These are phyloP conservation scores for Aphanocladium album DNA, from an alignment of 2,329 filamentous ascomycete genomes.

Conservation along the genomic window DNA sequence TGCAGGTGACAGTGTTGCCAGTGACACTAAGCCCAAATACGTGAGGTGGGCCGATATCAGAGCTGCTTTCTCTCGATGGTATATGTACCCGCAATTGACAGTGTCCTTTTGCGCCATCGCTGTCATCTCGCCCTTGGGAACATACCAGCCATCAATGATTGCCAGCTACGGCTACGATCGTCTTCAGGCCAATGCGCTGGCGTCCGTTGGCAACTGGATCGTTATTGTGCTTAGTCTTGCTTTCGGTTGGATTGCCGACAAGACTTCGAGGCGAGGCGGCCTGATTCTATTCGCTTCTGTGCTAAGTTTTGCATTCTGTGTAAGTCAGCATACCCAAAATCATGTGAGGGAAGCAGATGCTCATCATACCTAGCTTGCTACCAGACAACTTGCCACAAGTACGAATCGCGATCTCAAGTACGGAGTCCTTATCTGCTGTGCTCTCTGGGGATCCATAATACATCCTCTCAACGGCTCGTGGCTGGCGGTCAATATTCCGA, in stretches of 20 bases:
- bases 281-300: not conserved
- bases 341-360: not conserved
- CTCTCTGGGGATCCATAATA: not conserved
- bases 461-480: constrained; percentile 23
- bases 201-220: not conserved
- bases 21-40: not conserved
- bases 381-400: not conserved
- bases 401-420: not conserved
- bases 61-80: not conserved
- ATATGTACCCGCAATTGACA: not conserved
- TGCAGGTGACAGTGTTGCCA: not conserved
- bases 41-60: not conserved
- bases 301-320: not conserved
- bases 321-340: not conserved
- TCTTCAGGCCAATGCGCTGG: not conserved
- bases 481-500: constrained; percentile 25
- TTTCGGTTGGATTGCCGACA: not conserved
- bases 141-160: not conserved
- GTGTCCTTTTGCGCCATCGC: constrained; percentile 1
- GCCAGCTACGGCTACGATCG: not conserved
- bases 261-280: not conserved
- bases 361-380: not conserved
- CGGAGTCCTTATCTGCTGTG: not conserved
- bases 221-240: not conserved
- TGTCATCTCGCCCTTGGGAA: not conserved